Percentiles rank a stretch among this genome's conserved stretches.
These are phyloP conservation scores for Castanospermum australe DNA, from an alignment of 306 rosid species.

Conservation along the genomic window DNA sequence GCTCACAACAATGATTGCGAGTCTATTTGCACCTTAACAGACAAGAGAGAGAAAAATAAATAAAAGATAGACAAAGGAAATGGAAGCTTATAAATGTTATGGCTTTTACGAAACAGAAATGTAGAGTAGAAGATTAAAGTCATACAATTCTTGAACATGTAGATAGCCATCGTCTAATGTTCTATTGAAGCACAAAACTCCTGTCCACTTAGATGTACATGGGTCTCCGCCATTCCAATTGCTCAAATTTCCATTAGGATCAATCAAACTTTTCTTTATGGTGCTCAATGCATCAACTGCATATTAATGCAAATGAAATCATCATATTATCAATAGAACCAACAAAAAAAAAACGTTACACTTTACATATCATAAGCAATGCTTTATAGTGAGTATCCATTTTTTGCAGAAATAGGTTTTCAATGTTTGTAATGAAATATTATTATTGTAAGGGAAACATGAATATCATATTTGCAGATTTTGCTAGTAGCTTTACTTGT, in stretches of 20 bases:
- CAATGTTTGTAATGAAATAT: background rate
- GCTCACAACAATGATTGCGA: background rate
- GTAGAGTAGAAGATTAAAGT: conserved; percentile 16
- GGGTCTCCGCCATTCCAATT: conserved; percentile 85
- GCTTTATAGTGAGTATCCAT: background rate
- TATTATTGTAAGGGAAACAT: background rate
- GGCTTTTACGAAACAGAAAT: conserved; percentile 14
- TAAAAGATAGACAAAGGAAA: background rate
- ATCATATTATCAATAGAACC: conserved; percentile 19
- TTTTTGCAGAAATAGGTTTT: background rate
- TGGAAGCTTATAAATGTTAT: background rate
- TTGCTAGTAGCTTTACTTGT: background rate
- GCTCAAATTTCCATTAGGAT: conserved; percentile 71
- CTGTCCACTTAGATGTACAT: conserved; percentile 72
- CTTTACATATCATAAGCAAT: background rate
- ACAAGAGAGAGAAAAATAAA: background rate
- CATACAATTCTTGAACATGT: conserved; percentile 80
- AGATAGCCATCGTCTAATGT: conserved; percentile 59
- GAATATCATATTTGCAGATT: background rate
- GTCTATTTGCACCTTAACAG: background rate
- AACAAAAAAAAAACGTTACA: background rate
- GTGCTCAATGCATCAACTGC: conserved; percentile 73
- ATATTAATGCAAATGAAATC: conserved; percentile 29
- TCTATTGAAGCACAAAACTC: conserved; percentile 67
- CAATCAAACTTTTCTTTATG: conserved; percentile 59